Evolutionary conservation across 345 rosid species (phyloP), one percentile per base, ranked within the genome.

Genomic region (Orychophragmus violaceus): DNA sequence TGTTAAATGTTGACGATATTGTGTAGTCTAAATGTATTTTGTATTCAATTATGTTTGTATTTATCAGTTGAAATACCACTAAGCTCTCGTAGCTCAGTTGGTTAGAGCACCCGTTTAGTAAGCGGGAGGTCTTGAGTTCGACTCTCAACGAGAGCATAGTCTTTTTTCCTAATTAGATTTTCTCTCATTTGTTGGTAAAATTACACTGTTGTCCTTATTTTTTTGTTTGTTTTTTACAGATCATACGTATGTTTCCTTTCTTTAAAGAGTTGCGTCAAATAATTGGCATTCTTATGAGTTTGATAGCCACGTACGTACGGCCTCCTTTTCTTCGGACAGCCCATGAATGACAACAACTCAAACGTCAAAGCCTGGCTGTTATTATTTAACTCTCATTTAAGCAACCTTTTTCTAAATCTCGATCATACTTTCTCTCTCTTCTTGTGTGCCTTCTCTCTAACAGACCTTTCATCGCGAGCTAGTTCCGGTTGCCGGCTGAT

Each of bases 101-200:
- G 93, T 88, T 91, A 88, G 93, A 84, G 89, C 93, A 83, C 86
- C 87, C 83, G 93, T 84, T 88, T 88, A 87, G 87, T 6, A 83
- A 84, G 88, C 87, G 85, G 88, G 87, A 90, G 91, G 93, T 90
- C 91, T 85, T 88, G 95, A 88, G 97, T 90, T 94, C 89, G 25
- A 88, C 87, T 90, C 86, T 83, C 95, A 87, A 84, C 77, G 85
- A 88, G 77, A 88, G 92, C 96, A 52, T 1, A 0, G 0, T 8
- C 0, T 12, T 4, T 25, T 13, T n/a, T n/a, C n/a, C n/a, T n/a
- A n/a, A n/a, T n/a, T n/a, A n/a, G n/a, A n/a, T n/a, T n/a, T n/a
- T n/a, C n/a, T n/a, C n/a, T n/a, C n/a, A n/a, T n/a, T n/a, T n/a
- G n/a, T n/a, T n/a, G n/a, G n/a, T n/a, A n/a, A n/a, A n/a, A 8